Conservation (phyloP, 148 eudicot species). For the Simmondsia chinensis region DNA sequence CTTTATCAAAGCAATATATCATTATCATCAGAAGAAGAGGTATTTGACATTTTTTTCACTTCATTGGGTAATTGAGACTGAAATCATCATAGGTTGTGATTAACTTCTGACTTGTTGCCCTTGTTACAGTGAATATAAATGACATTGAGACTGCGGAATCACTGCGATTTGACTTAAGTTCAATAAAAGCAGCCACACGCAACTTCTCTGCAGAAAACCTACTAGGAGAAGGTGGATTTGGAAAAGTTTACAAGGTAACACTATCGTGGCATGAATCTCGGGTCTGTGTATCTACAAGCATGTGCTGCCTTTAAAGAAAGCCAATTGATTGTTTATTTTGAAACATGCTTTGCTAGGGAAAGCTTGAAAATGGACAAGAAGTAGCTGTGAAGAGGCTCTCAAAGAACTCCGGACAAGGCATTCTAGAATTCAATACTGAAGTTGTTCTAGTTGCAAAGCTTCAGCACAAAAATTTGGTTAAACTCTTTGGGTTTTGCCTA, state of each 20-base stretch:
- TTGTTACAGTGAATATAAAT: conserved; percentile 7
- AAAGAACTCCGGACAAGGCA: conserved; percentile 8
- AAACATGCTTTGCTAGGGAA: conserved; percentile 1
- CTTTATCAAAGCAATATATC: no score
- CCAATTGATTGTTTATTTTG: neutral
- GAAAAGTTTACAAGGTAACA: conserved; percentile 14
- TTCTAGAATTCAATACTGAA: conserved; percentile 14
- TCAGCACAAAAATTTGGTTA: conserved; percentile 16
- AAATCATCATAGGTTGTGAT: no score
- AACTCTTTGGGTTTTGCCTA: conserved; percentile 10
- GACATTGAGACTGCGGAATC: conserved; percentile 10
- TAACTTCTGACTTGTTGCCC: no score
- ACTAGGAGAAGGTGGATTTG: conserved; percentile 29
- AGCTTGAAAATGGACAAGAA: neutral
- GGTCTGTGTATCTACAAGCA: neutral
- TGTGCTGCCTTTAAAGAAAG: neutral
- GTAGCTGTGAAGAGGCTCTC: conserved; percentile 22
- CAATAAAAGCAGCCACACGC: conserved; percentile 16
- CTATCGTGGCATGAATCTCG: neutral
- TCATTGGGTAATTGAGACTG: no score
- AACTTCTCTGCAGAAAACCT: conserved; percentile 17
- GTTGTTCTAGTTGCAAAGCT: conserved; percentile 16
- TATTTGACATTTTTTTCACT: no score
- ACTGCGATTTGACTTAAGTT: conserved; percentile 15
- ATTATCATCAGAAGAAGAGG: no score